Evolutionary conservation across 768 basidiomycete species (phyloP).

Genomic region (Russula virescens): DNA sequence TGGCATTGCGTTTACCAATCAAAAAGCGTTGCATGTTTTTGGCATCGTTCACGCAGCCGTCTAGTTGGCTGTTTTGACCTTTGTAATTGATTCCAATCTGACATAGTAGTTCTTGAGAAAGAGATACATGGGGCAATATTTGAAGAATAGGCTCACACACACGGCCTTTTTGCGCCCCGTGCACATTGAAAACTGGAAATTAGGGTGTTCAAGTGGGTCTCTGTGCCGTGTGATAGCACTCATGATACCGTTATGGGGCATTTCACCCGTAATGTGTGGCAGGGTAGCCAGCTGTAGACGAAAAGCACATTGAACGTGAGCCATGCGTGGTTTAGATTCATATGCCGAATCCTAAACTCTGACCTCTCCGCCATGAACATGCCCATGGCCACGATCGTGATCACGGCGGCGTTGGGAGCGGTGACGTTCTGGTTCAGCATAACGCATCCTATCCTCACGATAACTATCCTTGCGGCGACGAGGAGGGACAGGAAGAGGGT

Average conservation of each 20-base stretch:
- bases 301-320: not conserved
- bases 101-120: not conserved
- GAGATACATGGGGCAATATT: not conserved
- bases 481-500: constrained; percentile 19
- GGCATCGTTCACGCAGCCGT: constrained; percentile 48
- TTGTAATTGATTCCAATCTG: constrained; percentile 45
- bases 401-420: constrained; percentile 16
- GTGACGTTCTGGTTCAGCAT: constrained; percentile 3
- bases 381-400: constrained; percentile 1
- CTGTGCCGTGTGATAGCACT: not conserved
- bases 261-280: not conserved
- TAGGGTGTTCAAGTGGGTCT: constrained; percentile 10
- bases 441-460: constrained; percentile 1
- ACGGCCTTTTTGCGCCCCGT: constrained; percentile 43
- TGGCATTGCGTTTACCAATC: constrained; percentile 22
- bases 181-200: constrained; percentile 41
- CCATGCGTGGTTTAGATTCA: not conserved
- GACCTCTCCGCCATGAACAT: constrained; percentile 10
- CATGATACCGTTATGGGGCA: not conserved
- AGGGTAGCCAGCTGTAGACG: not conserved
- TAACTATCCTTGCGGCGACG: constrained; percentile 3
- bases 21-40: constrained; percentile 40
- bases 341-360: not conserved
- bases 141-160: constrained; percentile 24
- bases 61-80: constrained; percentile 34